Conservation (phyloP, 352 stramenopile genomes). For the Saprolegnia diclina region DNA sequence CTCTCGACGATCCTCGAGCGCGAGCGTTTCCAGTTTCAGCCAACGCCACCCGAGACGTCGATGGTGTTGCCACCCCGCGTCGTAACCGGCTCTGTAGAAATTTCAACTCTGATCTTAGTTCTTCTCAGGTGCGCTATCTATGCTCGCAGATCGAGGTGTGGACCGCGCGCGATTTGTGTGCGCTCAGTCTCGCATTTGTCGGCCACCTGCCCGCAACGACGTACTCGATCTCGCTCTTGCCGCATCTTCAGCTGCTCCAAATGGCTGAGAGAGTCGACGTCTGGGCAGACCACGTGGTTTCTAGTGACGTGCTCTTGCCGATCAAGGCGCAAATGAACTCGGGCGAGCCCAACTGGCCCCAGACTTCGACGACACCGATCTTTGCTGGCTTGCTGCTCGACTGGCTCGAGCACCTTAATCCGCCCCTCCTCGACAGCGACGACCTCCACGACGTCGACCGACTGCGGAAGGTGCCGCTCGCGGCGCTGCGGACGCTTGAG, state of each 20-base stretch:
- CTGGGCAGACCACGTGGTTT: constrained; percentile 14
- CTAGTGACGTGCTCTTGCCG: constrained; percentile 46
- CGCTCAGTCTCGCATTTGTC: constrained; percentile 30
- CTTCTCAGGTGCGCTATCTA: constrained; percentile 33
- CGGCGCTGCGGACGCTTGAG: constrained; percentile 51
- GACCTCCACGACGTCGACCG: constrained; percentile 32
- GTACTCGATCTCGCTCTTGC: constrained; percentile 18
- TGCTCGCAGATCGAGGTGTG: constrained; percentile 29
- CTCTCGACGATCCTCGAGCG: constrained; percentile 57
- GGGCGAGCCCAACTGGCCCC: constrained; percentile 57
- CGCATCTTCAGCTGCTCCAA: constrained; percentile 12
- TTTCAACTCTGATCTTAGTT: constrained; percentile 48
- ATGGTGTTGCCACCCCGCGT: constrained; percentile 34
- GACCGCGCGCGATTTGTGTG: neutral
- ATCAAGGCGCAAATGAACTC: constrained; percentile 76
- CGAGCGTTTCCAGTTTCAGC: constrained; percentile 55
- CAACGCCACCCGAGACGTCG: constrained; percentile 32
- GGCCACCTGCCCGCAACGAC: constrained; percentile 22
- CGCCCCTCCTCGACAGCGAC: constrained; percentile 38
- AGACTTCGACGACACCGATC: constrained; percentile 20
- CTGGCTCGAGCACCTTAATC: constrained; percentile 70
- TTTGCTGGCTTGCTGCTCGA: constrained; percentile 58
- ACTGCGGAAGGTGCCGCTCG: constrained; percentile 46
- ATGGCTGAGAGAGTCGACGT: neutral
- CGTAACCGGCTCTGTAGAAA: constrained; percentile 43